Evolutionary conservation across 164 flowering plant species (phyloP).

Genomic region (Chloranthus sessilifolius): DNA sequence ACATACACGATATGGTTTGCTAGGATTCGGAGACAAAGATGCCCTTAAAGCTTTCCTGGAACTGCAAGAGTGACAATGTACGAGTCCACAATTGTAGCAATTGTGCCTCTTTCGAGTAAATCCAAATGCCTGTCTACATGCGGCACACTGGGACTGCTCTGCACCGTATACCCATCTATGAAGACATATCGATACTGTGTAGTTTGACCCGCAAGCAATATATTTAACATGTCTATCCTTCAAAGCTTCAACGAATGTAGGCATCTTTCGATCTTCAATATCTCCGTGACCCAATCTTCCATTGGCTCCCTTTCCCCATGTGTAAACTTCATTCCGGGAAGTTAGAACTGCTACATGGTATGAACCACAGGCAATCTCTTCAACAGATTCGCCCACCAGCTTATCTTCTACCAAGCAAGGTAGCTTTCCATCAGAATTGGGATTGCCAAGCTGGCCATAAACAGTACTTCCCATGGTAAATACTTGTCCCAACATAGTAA

Average conservation of each 20-base stretch:
- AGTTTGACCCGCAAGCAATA: constrained; percentile 77
- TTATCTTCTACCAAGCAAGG: constrained; percentile 73
- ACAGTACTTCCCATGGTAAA: constrained; percentile 83
- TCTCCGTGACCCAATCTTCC: constrained; percentile 90
- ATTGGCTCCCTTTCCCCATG: constrained; percentile 92
- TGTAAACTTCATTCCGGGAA: constrained; percentile 75
- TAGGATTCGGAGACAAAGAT: constrained; percentile 71
- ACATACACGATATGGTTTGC: constrained; percentile 79
- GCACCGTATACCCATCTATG: constrained; percentile 81
- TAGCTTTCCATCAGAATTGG: constrained; percentile 61
- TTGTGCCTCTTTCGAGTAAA: constrained; percentile 84
- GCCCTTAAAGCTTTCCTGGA: constrained; percentile 65
- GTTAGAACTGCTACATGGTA: constrained; percentile 77
- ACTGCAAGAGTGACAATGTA: constrained; percentile 81
- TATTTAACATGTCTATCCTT: constrained; percentile 75
- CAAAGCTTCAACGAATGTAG: constrained; percentile 70
- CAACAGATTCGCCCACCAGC: constrained; percentile 54
- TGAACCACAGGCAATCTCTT: constrained; percentile 78
- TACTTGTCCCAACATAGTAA: constrained; percentile 70
- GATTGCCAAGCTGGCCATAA: constrained; percentile 84
- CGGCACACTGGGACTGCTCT: constrained; percentile 75
- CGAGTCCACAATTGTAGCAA: constrained; percentile 87
- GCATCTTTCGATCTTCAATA: constrained; percentile 61
- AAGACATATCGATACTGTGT: constrained; percentile 68
- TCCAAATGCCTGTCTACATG: constrained; percentile 83